phyloP scores from a whole-genome alignment of 306 rosid genomes.

The Fragaria iinumae region DNA sequence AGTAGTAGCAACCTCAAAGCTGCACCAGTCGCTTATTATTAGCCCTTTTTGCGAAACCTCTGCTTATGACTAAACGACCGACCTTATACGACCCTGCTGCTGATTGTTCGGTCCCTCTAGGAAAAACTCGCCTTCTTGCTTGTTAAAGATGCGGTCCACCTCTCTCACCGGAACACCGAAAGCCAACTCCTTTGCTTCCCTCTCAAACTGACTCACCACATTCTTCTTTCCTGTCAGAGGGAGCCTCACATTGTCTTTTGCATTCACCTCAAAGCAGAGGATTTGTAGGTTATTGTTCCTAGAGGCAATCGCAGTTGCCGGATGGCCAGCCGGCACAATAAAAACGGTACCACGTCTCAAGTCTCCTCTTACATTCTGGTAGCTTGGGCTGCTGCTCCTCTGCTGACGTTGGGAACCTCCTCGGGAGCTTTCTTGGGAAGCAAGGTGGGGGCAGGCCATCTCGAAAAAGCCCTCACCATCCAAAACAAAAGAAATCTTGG shows the following conservation, averaged over 20 bases:
- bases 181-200: constrained; percentile 46
- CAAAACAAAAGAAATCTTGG: constrained; percentile 40
- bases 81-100: constrained; percentile 13
- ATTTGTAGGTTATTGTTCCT: constrained; percentile 37
- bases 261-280: constrained; percentile 56
- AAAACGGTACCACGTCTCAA: constrained; percentile 41
- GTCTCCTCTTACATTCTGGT: constrained; percentile 25
- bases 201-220: constrained; percentile 48
- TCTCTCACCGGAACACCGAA: constrained; percentile 40
- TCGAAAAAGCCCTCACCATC: constrained; percentile 55
- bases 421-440: constrained; percentile 8
- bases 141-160: constrained; percentile 46
- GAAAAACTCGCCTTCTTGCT: constrained; percentile 40
- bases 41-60: background rate
- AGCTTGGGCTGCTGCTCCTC: constrained; percentile 15
- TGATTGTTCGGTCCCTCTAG: constrained; percentile 39
- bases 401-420: background rate
- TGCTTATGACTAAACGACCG: background rate
- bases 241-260: constrained; percentile 39
- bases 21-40: background rate
- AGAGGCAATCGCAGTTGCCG: constrained; percentile 37
- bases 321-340: constrained; percentile 64
- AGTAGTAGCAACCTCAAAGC: background rate
- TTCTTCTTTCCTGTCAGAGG: constrained; percentile 55
- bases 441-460: constrained; percentile 58